Conservation (phyloP, 139 green algal species). For the Gonium pectorale region DNA sequence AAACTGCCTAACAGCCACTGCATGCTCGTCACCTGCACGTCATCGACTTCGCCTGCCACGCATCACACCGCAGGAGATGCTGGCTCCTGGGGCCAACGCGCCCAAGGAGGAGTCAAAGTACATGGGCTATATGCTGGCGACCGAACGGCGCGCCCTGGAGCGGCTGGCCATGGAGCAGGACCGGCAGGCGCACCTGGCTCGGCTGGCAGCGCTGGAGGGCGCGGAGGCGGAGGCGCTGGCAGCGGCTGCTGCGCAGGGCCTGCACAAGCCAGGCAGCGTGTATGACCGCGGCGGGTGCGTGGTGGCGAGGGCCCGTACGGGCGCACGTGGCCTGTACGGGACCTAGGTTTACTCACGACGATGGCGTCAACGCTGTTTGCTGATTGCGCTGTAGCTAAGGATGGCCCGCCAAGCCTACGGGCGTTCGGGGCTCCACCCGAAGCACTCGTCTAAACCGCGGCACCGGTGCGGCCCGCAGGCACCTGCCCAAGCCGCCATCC, state of each 20-base stretch:
- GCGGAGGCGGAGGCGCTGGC: not conserved
- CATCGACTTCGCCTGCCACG: not conserved
- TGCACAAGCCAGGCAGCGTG: not conserved
- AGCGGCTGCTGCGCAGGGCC: not conserved
- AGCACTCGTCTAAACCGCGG: not conserved
- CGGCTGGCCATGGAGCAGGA: conserved; percentile 19
- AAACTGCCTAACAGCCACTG: too few species aligned
- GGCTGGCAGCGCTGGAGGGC: not conserved
- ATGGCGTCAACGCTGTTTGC: too few species aligned
- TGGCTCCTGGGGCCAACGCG: not conserved
- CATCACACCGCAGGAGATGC: conserved; percentile 7
- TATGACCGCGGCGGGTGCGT: not conserved
- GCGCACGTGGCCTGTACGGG: too few species aligned
- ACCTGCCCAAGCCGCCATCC: conserved; percentile 2
- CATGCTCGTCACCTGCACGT: too few species aligned
- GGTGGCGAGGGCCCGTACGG: not conserved
- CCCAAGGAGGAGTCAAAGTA: conserved; percentile 33
- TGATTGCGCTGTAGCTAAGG: too few species aligned
- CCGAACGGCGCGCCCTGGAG: conserved; percentile 30
- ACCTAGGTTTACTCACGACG: too few species aligned
- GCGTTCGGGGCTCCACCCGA: too few species aligned
- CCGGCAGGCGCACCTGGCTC: not conserved
- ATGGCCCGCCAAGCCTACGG: too few species aligned
- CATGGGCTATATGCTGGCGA: conserved; percentile 36
- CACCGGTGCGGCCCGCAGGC: too few species aligned